These are phyloP conservation scores for Lactarius akahatsu DNA, from an alignment of 768 basidiomycete genomes.

Conservation along the genomic window DNA sequence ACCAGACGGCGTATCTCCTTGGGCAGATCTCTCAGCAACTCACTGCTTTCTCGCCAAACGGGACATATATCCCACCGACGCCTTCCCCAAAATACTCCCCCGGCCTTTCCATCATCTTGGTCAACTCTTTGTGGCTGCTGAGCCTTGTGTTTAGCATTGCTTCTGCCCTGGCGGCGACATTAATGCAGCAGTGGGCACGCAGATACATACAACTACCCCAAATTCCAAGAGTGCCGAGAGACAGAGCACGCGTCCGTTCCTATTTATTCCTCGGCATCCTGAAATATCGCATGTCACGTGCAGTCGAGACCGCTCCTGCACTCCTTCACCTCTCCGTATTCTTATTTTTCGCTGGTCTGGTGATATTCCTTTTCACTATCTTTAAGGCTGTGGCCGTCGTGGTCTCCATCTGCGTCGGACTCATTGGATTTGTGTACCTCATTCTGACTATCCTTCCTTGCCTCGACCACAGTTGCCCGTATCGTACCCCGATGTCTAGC, in stretches of 20 bases:
- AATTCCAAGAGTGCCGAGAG: not conserved
- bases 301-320: constrained; percentile 14
- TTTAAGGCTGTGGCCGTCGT: constrained; percentile 6
- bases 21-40: constrained; percentile 21
- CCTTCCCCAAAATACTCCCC: not conserved
- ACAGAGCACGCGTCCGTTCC: constrained; percentile 15
- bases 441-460: constrained; percentile 15
- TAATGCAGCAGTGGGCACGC: constrained; percentile 23
- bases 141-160: constrained; percentile 17
- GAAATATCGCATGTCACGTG: constrained; percentile 10
- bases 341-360: constrained; percentile 23
- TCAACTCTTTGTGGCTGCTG: constrained; percentile 23
- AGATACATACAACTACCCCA: constrained; percentile 19
- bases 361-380: constrained; percentile 20
- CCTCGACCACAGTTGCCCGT: constrained; percentile 13
- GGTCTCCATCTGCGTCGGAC: not conserved
- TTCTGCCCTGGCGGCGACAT: constrained; percentile 21
- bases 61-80: constrained; percentile 9
- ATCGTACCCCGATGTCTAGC: constrained; percentile 24
- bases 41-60: not conserved
- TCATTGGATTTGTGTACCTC: constrained; percentile 11
- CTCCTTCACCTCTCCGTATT: constrained; percentile 27
- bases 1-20: constrained; percentile 4
- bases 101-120: constrained; percentile 8
- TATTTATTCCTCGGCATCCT: constrained; percentile 19